Conservation (phyloP, 805 yeast genomes). For the Metschnikowia cubensis region DNA sequence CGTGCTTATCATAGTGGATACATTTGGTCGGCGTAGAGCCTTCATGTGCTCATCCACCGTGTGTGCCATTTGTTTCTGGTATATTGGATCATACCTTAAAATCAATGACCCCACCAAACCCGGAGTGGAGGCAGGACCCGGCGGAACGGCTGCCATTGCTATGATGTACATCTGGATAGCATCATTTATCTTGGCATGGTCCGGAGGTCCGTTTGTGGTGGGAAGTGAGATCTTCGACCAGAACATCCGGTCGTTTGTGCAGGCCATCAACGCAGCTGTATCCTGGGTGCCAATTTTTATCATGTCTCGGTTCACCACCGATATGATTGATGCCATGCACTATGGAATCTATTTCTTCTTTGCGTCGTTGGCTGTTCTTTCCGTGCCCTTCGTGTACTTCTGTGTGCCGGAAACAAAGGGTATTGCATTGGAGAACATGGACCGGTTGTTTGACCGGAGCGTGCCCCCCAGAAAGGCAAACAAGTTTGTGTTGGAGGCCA, state of each 20-base stretch:
- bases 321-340: constrained; percentile 33
- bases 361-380: constrained; percentile 30
- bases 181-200: constrained; percentile 38
- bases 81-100: constrained; percentile 35
- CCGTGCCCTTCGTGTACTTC: constrained; percentile 37
- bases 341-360: constrained; percentile 38
- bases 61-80: constrained; percentile 37
- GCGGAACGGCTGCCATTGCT: constrained; percentile 37
- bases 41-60: constrained; percentile 33
- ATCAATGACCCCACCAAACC: constrained; percentile 31
- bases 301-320: constrained; percentile 32
- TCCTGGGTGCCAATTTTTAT: constrained; percentile 38
- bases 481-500: constrained; percentile 16
- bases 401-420: constrained; percentile 39
- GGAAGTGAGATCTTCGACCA: constrained; percentile 40
- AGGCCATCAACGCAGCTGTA: constrained; percentile 39
- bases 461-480: constrained; percentile 24
- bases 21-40: constrained; percentile 33
- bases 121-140: constrained; percentile 33
- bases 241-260: constrained; percentile 37
- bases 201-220: constrained; percentile 39
- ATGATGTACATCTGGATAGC: constrained; percentile 42
- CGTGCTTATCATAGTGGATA: constrained; percentile 33
- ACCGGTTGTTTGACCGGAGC: constrained; percentile 22
- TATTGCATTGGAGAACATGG: constrained; percentile 32